These are phyloP conservation scores for Xylariaceae sp. DNA, from an alignment of 2,329 filamentous ascomycete species.

Conservation along the genomic window DNA sequence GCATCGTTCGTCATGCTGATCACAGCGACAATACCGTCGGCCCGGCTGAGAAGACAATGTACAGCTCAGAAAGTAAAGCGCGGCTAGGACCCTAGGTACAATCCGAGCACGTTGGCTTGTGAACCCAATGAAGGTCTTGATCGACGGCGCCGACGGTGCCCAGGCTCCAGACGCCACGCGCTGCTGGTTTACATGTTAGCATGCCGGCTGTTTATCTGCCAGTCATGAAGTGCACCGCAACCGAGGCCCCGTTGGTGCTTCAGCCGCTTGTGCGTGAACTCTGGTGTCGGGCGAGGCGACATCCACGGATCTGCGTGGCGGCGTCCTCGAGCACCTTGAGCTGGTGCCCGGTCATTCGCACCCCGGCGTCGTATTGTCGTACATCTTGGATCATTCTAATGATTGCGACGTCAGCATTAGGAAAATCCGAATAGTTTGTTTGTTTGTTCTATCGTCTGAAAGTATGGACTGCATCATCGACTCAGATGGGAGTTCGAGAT, in stretches of 20 bases:
- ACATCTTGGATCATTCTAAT: too few relatives aligned
- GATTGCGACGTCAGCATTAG: too few relatives aligned
- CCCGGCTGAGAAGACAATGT: slow-evolving; percentile 18
- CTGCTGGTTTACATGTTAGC: slow-evolving; percentile 17
- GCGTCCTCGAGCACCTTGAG: slow-evolving; percentile 16
- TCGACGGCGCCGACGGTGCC: slow-evolving; percentile 12
- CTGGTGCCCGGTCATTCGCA: slow-evolving; percentile 21
- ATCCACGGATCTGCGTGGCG: slow-evolving; percentile 11
- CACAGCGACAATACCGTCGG: slow-evolving; percentile 14
- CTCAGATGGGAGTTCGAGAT: too few relatives aligned
- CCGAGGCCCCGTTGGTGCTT: slow-evolving; percentile 17
- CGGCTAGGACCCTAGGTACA: too few relatives aligned
- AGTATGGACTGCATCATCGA: too few relatives aligned
- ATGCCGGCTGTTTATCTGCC: slow-evolving; percentile 12
- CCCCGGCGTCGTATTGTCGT: too few relatives aligned
- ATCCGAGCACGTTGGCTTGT: slow-evolving; percentile 19
- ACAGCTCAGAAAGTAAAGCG: too few relatives aligned
- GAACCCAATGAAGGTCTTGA: slow-evolving; percentile 13
- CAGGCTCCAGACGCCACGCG: slow-evolving; percentile 11
- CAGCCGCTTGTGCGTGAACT: slow-evolving; percentile 13
- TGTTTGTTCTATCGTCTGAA: too few relatives aligned
- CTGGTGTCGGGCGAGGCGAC: slow-evolving; percentile 14
- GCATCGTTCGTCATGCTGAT: slow-evolving; percentile 15
- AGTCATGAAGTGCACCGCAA: slow-evolving; percentile 14
- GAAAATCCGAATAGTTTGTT: too few relatives aligned